Base-by-base conservation (phyloP, 129 eudicot species). In the Dittrichia graveolens region DNA sequence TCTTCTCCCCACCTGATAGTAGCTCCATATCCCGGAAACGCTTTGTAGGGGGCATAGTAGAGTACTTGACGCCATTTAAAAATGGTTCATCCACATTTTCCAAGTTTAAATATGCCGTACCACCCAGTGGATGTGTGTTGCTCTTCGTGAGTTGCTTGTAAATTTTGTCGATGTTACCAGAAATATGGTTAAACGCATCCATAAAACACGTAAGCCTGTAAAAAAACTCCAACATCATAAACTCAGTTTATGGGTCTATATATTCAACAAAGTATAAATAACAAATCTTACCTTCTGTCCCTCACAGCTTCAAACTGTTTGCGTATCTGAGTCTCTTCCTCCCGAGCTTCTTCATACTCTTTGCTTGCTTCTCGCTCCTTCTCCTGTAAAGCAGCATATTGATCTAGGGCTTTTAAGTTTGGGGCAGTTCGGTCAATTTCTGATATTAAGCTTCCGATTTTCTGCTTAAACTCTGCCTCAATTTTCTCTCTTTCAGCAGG, bases 41-140 rank as follows among this genome's bases (percentile, higher is more conserved):
- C 80, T 95, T 95, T 9, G 97, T 95, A 70, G 99, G 99, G 18
- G 99, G 99, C 99, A 95, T 95, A 53, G 97, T 90, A 67, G 94
- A 88, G 83, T 84, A 95, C 80, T 91, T 88, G 65, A 91, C 83
- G 59, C 99, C 99, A 78, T 90, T 85, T 64, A 91, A 79, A 75
- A 88, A 95, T 15, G 99, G 99, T 75, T 95, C 99, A 70, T 95
- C 99, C 13, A 82, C 88, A 34, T 91, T 91, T 64, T 95, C 99
- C 73, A 95, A 75, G 83, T 90, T 95, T 55, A 95, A 58, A 78
- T 90, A 91, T 4, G 99, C 97, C 34, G 99, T 91, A 67, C 99
- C 99, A 69, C 99, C 99, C 10, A 95, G 84, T 2, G 88, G 88
- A 47, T 88, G 97, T 3, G 97, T 86, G 57, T 14, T 78, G 82